phyloP scores from a whole-genome alignment of 805 yeast genomes.

The Kodamaea nitidulidarum region DNA sequence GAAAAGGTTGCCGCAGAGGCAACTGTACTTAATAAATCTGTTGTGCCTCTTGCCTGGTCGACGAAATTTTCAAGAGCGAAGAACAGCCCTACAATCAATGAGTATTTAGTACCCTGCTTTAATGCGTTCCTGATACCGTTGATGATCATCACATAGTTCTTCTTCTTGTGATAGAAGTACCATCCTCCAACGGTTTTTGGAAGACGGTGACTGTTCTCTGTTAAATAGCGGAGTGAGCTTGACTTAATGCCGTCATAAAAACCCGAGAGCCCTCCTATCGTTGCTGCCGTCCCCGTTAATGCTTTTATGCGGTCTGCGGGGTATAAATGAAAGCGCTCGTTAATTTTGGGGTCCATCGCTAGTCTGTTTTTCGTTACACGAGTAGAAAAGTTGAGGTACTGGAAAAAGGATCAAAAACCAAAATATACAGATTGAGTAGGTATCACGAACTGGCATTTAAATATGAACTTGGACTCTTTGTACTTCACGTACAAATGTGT shows the following conservation, averaged over 20 bases:
- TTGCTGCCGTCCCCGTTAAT: conserved; percentile 35
- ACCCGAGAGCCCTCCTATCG: conserved; percentile 52
- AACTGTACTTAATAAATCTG: conserved; percentile 63
- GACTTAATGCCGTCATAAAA: conserved; percentile 53
- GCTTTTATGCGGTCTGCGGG: conserved; percentile 44
- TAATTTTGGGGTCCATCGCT: conserved; percentile 10
- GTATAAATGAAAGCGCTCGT: conserved; percentile 48
- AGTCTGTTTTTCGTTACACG: not conserved
- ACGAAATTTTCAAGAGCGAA: conserved; percentile 61
- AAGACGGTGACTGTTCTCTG: conserved; percentile 77
- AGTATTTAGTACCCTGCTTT: conserved; percentile 31
- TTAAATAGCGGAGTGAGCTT: conserved; percentile 59
- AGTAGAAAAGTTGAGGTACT: not conserved
- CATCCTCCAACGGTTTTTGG: conserved; percentile 79
- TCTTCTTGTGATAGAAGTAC: conserved; percentile 83
- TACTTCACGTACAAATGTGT: too few species aligned
- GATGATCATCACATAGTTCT: conserved; percentile 67
- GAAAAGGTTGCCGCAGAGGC: conserved; percentile 54
- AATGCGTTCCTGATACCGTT: conserved; percentile 50
- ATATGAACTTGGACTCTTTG: not conserved
- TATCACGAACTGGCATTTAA: not conserved
- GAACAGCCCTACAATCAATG: conserved; percentile 43
- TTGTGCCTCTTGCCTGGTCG: conserved; percentile 49
- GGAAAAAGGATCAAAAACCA: not conserved
- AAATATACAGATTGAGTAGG: not conserved